Conservation (phyloP, 176 grass and related monocot species). For the Luzula sylvatica region DNA sequence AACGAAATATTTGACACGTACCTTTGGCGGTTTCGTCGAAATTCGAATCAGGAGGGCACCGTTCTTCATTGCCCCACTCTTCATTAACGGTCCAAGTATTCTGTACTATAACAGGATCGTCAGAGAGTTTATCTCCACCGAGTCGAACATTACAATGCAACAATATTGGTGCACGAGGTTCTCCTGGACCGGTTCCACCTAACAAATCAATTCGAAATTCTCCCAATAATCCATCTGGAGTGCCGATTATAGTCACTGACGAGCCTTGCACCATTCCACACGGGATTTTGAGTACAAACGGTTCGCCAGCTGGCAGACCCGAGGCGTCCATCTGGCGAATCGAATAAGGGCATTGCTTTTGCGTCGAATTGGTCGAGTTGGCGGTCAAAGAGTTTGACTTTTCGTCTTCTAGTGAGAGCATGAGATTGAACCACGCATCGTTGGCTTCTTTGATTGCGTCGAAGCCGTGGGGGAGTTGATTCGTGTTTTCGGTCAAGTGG, state of each 20-base stretch:
- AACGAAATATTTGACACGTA: too few relatives aligned
- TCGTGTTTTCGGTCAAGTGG: conserved; percentile 40
- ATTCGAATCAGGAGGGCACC: conserved; percentile 58
- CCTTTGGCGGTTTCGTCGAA: conserved; percentile 57
- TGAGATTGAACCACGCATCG: conserved; percentile 74
- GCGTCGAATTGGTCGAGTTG: conserved; percentile 30
- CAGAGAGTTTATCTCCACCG: conserved; percentile 95
- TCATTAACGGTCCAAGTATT: conserved; percentile 77
- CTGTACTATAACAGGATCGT: conserved; percentile 97
- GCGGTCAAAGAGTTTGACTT: conserved; percentile 27
- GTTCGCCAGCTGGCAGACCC: conserved; percentile 21
- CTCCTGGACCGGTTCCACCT: conserved; percentile 68
- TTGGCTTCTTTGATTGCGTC: conserved; percentile 84
- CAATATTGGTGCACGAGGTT: conserved; percentile 76
- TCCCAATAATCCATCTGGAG: conserved; percentile 70
- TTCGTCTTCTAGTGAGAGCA: conserved; percentile 45
- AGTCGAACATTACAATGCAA: conserved; percentile 95
- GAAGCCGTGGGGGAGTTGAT: conserved; percentile 63
- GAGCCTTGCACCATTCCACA: conserved; percentile 98
- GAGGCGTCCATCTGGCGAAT: conserved; percentile 88
- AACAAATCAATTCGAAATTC: conserved; percentile 77
- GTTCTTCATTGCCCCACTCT: conserved; percentile 90
- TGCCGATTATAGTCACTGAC: conserved; percentile 84
- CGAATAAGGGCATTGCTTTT: conserved; percentile 87
- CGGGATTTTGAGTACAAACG: conserved; percentile 66